Base-by-base conservation (phyloP, 176 grass and related monocot species). In the Tillandsia fasciculata region DNA sequence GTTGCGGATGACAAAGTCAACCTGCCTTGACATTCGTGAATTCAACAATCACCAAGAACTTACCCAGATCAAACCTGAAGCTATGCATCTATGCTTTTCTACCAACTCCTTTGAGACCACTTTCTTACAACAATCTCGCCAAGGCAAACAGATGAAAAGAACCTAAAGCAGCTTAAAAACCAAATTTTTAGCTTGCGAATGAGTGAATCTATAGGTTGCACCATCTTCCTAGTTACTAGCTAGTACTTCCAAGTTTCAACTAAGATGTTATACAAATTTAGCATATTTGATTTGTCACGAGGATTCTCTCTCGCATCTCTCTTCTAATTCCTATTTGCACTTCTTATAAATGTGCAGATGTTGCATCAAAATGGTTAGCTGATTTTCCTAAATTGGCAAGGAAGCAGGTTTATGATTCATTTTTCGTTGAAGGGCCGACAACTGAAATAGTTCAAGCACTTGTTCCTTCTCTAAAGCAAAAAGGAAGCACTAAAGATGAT, bases 321-420 rank as follows among this genome's bases (percentile, higher is more conserved):
- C 10, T 48, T 52, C 33, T 64, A 53, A 52, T 83, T 64, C 29
- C 56, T 71, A 70, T 71, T 70, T 74, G 70, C 58, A 68, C 50
- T 69, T 57, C 51, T 28, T 83, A 80, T 79, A 50, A 29, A 70
- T 85, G 63, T 83, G 69, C 76, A 96, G 93, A 87, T 86, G 84
- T 92, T 86, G 81, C 83, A 23, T 78, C 85, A 76, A 87, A 90
- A 57, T 96, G 93, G 93, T 76, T 96, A 48, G 58, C 52, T 9
- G 65, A 75, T 33, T 81, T 92, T 64, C 69, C 71, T 54, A 66
- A 28, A 69, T 80, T 81, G 71, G 79, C 70, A 51, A 92, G 81
- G 75, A 89, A 80, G 59, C 83, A 92, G 81, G 29, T 92, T 73
- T 96, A 96, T 74, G 93, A 96, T 87, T 76, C 79, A 49, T 90